Evolutionary conservation across 495 filamentous ascomycete genomes (phyloP).

Genomic region (Daldinia loculata): DNA sequence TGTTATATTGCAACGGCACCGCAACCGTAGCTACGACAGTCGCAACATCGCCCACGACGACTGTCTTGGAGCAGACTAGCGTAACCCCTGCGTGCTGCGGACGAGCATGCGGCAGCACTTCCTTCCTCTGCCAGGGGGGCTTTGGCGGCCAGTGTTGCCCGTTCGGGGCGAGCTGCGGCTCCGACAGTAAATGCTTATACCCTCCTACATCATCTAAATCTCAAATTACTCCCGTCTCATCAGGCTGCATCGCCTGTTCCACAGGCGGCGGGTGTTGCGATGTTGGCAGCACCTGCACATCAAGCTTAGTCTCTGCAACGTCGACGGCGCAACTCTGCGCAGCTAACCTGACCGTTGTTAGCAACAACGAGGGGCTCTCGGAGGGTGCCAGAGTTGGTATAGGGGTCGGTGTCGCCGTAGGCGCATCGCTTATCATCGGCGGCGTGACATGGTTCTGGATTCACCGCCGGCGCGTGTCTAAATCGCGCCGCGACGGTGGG

Average conservation of each 20-base stretch:
- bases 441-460: slow-evolving; percentile 50
- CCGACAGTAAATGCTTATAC: slow-evolving; percentile 37
- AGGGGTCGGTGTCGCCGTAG: slow-evolving; percentile 54
- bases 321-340: slow-evolving; percentile 48
- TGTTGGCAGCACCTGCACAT: slow-evolving; percentile 72
- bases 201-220: slow-evolving; percentile 32
- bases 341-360: slow-evolving; percentile 19
- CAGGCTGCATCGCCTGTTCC: slow-evolving; percentile 72
- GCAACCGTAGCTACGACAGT: slow-evolving; percentile 35
- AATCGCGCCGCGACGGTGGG: slow-evolving; percentile 7
- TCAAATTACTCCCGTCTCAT: slow-evolving; percentile 44
- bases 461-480: slow-evolving; percentile 41
- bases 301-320: slow-evolving; percentile 56
- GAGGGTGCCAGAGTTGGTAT: slow-evolving; percentile 55
- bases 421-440: slow-evolving; percentile 49
- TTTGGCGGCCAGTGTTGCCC: slow-evolving; percentile 58
- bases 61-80: slow-evolving; percentile 13
- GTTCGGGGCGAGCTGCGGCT: slow-evolving; percentile 49
- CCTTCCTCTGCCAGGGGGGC: slow-evolving; percentile 51
- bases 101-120: slow-evolving; percentile 49
- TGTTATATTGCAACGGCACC: slow-evolving; percentile 40
- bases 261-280: slow-evolving; percentile 80
- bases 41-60: slow-evolving; percentile 24
- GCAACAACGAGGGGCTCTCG: slow-evolving; percentile 34
- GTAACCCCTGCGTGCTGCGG: slow-evolving; percentile 49